These are phyloP conservation scores for Avena atlantica DNA, from an alignment of 176 grass and related monocot species.

Conservation along the genomic window DNA sequence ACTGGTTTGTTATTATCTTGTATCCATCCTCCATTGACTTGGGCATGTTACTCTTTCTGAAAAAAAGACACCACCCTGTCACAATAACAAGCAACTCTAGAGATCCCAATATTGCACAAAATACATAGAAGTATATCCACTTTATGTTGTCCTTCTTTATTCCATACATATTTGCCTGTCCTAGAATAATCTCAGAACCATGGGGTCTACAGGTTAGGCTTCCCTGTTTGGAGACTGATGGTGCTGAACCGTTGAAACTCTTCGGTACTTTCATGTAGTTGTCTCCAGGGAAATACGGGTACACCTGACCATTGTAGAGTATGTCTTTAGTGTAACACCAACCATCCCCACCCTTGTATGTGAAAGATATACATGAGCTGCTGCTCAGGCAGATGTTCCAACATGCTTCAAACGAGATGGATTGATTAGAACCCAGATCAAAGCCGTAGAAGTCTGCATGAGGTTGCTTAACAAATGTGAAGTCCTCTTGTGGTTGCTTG, in stretches of 20 bases:
- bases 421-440: slow-evolving; percentile 46
- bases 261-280: slow-evolving; percentile 71
- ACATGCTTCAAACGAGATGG: slow-evolving; percentile 61
- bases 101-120: slow-evolving; percentile 51
- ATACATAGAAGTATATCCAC: slow-evolving; percentile 75
- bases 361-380: slow-evolving; percentile 58
- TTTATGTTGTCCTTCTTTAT: slow-evolving; percentile 54
- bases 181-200: slow-evolving; percentile 29
- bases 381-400: slow-evolving; percentile 49
- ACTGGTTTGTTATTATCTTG: slow-evolving; percentile 72
- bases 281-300: slow-evolving; percentile 53
- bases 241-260: slow-evolving; percentile 39
- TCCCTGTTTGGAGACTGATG: slow-evolving; percentile 18
- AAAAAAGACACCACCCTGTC: slow-evolving; percentile 73
- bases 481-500: slow-evolving; percentile 41
- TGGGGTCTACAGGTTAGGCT: slow-evolving; percentile 40
- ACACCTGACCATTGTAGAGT: slow-evolving; percentile 65
- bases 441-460: slow-evolving; percentile 66
- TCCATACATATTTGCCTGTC: slow-evolving; percentile 51
- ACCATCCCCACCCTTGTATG: slow-evolving; percentile 60
- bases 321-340: slow-evolving; percentile 60
- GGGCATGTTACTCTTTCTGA: slow-evolving; percentile 45
- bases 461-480: slow-evolving; percentile 54
- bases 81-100: slow-evolving; percentile 61
- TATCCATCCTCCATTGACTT: slow-evolving; percentile 75